A percentile compares a stretch with the other conserved stretches of the same genome.
Evolutionary conservation across 345 rosid species (phyloP).

Genomic region (Syzygium grande): DNA sequence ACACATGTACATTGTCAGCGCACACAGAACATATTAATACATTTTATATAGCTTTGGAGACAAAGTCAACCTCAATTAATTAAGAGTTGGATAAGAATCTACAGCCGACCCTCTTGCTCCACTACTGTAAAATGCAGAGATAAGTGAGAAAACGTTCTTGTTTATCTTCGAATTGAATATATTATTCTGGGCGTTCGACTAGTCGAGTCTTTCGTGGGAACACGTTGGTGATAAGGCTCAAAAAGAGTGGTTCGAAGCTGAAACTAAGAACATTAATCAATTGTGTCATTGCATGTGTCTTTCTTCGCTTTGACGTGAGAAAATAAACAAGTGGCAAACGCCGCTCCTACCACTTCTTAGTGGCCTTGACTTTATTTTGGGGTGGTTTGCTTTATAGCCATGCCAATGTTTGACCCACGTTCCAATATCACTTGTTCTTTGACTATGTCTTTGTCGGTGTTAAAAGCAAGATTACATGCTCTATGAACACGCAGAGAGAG

Average conservation of each 20-base stretch:
- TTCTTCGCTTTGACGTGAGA: constrained; percentile 9
- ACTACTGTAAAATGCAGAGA: not conserved
- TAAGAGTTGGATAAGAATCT: not conserved
- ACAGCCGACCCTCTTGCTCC: not conserved
- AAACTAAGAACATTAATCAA: not conserved
- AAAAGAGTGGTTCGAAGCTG: not conserved
- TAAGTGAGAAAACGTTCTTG: not conserved
- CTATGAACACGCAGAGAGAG: not conserved
- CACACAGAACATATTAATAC: not conserved
- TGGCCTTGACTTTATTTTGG: constrained; percentile 17
- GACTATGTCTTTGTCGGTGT: constrained; percentile 7
- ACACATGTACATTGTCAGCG: not conserved
- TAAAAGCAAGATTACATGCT: not conserved
- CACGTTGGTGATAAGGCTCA: not conserved
- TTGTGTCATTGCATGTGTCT: not conserved
- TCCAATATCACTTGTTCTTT: not conserved
- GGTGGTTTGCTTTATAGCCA: not conserved
- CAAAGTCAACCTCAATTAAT: not conserved
- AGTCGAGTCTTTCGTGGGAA: not conserved
- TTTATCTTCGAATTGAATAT: not conserved
- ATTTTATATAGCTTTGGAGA: not conserved
- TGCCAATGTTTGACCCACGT: constrained; percentile 19
- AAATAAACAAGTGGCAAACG: constrained; percentile 8
- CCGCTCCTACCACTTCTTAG: constrained; percentile 4
- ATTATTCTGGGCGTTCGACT: not conserved